Base-by-base conservation (phyloP, 2,329 filamentous ascomycete species). In the Colletotrichum sp. region DNA sequence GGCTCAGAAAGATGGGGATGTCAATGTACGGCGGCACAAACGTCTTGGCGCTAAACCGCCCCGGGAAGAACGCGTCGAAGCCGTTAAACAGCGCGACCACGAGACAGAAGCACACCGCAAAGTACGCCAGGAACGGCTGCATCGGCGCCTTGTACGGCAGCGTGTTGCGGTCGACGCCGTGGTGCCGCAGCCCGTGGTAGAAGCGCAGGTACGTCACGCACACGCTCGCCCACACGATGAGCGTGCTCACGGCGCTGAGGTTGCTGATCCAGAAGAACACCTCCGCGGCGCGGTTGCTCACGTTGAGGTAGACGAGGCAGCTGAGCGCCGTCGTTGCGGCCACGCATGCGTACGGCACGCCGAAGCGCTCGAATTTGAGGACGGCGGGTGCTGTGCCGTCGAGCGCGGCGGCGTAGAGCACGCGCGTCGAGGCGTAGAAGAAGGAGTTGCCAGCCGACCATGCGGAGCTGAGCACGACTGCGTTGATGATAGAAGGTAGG, bases 401-500 rank as follows among this genome's bases (percentile, higher is more conserved):
- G 16, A 92, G 87, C 0, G 92, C 91, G 70, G 93, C 84, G 6
- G 89, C 90, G 77, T 92, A 91, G 6, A 93, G 85, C 39, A 91
- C 90, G 63, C 92, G 88, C 1, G 91, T 92, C 32, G 91, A 91
- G 2, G 90, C 86, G 55, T 88, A 86, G 39, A 96, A 86, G 80
- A 90, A 91, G 78, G 93, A 92, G 79, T 95, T 95, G 1, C 90
- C 92, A 0, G 93, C 89, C 0, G 93, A 95, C 85, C 91, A 93
- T 0, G 93, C 93, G 0, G 93, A 94, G 0, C 92, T 94, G 78
- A 96, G 88, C 79, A 96, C 93, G 30, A 96, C 88, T 44, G 93
- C 94, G 82, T 96, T 96, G 84, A 96, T 92, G 71, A 96, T 90
- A 8, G 91, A 92, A 0, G 93, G 93, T 6, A 96, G 89, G 8